Conservation (phyloP, 1,284 basidiomycete genomes). For the Ustilago shanxiensis region DNA sequence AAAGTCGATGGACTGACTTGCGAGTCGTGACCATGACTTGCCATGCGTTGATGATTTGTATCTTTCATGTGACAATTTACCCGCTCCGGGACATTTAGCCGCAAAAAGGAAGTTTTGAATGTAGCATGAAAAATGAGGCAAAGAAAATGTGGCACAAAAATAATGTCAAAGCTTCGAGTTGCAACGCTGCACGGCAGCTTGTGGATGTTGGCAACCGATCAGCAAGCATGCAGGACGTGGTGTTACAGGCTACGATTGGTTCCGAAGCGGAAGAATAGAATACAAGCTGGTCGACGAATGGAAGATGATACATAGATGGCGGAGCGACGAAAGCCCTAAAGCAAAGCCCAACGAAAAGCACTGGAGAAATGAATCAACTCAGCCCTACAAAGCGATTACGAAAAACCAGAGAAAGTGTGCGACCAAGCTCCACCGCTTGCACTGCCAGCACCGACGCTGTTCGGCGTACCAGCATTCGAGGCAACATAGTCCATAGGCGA, state of each 20-base stretch:
- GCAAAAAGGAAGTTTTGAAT: no score
- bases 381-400: background rate
- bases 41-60: no score
- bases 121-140: no score
- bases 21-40: no score
- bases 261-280: background rate
- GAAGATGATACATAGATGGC: background rate
- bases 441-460: slow-evolving; percentile 41
- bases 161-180: no score
- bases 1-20: no score
- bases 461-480: slow-evolving; percentile 35
- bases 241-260: background rate
- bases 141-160: no score
- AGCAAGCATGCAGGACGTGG: no score
- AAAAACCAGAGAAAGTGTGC: slow-evolving; percentile 42
- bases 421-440: slow-evolving; percentile 32
- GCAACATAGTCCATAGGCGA: slow-evolving; percentile 42
- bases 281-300: background rate
- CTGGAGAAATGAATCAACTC: background rate
- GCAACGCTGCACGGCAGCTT: no score
- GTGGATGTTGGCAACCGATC: no score
- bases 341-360: background rate
- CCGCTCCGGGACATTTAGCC: no score
- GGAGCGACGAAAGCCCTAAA: background rate
- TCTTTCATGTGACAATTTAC: no score